A percentile compares a stretch with the other conserved stretches of the same genome.
Evolutionary conservation across 257 asterid species (phyloP).

Genomic region (Lantana camara): DNA sequence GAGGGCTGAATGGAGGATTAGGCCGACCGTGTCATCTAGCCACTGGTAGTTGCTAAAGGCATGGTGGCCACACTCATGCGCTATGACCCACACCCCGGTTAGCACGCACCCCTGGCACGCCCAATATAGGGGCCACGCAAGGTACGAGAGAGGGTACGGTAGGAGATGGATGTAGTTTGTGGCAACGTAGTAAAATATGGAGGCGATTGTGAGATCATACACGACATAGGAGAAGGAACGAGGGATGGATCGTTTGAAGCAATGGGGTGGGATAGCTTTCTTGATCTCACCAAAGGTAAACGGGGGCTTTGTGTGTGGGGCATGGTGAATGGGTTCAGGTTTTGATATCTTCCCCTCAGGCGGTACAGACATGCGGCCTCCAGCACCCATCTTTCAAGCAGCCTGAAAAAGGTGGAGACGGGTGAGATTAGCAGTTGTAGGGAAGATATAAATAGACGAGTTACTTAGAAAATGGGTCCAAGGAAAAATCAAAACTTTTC

Average conservation of each 20-base stretch:
- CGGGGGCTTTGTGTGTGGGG: constrained; percentile 74
- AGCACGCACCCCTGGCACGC: constrained; percentile 71
- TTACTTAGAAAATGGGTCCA: too few relatives aligned
- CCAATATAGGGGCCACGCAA: constrained; percentile 76
- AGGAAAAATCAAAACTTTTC: background rate
- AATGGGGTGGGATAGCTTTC: constrained; percentile 89
- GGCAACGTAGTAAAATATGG: constrained; percentile 63
- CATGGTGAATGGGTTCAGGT: constrained; percentile 49
- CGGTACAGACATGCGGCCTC: constrained; percentile 74
- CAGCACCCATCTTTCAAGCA: constrained; percentile 78
- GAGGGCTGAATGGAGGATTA: constrained; percentile 45
- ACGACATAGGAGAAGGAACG: constrained; percentile 73
- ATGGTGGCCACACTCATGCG: constrained; percentile 60
- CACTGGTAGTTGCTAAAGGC: constrained; percentile 65
- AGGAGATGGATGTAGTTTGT: constrained; percentile 63
- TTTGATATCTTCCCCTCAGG: constrained; percentile 46
- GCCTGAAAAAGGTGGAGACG: constrained; percentile 38
- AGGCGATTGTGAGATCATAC: constrained; percentile 57
- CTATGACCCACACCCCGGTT: constrained; percentile 57
- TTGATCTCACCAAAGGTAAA: constrained; percentile 70
- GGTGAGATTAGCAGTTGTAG: too few relatives aligned
- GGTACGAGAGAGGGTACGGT: constrained; percentile 48
- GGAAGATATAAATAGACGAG: too few relatives aligned
- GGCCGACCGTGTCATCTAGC: constrained; percentile 62
- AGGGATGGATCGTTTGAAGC: constrained; percentile 79